A percentile compares a stretch with the other conserved stretches of the same genome.
phyloP scores from a whole-genome alignment of 371 early-diverging fungal genomes.

The Batkoa obscura region DNA sequence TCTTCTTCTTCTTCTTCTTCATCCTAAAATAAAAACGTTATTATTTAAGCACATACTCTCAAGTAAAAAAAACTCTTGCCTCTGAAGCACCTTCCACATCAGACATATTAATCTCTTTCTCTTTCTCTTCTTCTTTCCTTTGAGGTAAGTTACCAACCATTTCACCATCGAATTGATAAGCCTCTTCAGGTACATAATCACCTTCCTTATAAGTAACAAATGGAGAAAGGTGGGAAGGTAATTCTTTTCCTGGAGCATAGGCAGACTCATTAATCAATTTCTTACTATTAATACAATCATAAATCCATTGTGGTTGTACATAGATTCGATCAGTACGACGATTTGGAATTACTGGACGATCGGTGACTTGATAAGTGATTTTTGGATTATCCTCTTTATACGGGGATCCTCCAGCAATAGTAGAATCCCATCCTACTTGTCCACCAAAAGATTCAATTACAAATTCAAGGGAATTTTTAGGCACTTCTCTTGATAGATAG shows the following conservation, averaged over 20 bases:
- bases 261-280: slow-evolving; percentile 40
- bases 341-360: slow-evolving; percentile 55
- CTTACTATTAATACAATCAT: slow-evolving; percentile 78
- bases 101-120: slow-evolving; percentile 18
- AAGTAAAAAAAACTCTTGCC: slow-evolving; percentile 9
- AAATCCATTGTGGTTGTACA: slow-evolving; percentile 97
- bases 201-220: slow-evolving; percentile 73
- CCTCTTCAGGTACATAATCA: slow-evolving; percentile 57
- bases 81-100: slow-evolving; percentile 18
- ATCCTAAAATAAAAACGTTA: background rate
- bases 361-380: slow-evolving; percentile 77
- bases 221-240: slow-evolving; percentile 90
- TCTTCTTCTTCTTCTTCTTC: slow-evolving; percentile 11
- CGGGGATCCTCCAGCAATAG: slow-evolving; percentile 62
- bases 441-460: slow-evolving; percentile 77
- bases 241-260: slow-evolving; percentile 61
- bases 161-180: slow-evolving; percentile 21
- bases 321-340: slow-evolving; percentile 52
- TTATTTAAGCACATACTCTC: background rate
- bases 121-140: slow-evolving; percentile 15
- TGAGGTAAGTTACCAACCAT: slow-evolving; percentile 7
- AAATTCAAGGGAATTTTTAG: slow-evolving; percentile 80
- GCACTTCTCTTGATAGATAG: slow-evolving; percentile 87
- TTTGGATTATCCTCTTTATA: slow-evolving; percentile 50
- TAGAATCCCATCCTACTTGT: slow-evolving; percentile 72